A percentile compares a stretch with the other conserved stretches of the same genome.
Conservation (phyloP, 176 grass and related monocot genomes). For the Aegilops tauschii region DNA sequence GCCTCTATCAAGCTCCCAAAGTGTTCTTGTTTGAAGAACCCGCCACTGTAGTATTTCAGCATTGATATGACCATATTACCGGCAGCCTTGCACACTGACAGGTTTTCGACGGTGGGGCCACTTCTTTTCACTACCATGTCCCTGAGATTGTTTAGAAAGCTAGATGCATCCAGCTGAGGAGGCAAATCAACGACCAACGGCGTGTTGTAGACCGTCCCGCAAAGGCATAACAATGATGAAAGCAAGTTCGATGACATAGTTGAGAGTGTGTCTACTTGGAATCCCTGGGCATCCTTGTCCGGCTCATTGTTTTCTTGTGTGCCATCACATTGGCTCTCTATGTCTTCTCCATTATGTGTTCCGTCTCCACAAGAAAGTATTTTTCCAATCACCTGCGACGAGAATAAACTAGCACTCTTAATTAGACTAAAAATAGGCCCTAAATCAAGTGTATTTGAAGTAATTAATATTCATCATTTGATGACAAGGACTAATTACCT, state of each 20-base stretch:
- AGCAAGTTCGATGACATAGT: no score
- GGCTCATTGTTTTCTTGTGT: no score
- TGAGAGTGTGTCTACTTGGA: no score
- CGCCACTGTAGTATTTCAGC: no score
- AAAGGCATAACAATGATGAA: background rate
- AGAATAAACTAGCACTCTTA: no score
- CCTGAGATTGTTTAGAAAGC: background rate
- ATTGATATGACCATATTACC: background rate
- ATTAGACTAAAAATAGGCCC: background rate
- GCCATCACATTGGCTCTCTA: background rate
- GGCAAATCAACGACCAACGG: background rate
- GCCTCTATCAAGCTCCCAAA: background rate
- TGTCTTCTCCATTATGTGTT: background rate
- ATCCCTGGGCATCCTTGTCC: no score
- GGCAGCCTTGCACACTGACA: background rate
- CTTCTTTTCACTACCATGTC: background rate
- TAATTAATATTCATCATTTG: no score
- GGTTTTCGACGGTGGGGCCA: accelerated
- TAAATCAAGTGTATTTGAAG: no score
- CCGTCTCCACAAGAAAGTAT: background rate
- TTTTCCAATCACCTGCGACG: background rate
- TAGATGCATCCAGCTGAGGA: background rate
- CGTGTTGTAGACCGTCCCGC: no score
- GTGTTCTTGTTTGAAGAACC: background rate
- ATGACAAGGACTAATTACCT: background rate